Evolutionary conservation across 768 basidiomycete species (phyloP), one percentile per base, ranked within the genome.

Genomic region (Calocybe cyanea): DNA sequence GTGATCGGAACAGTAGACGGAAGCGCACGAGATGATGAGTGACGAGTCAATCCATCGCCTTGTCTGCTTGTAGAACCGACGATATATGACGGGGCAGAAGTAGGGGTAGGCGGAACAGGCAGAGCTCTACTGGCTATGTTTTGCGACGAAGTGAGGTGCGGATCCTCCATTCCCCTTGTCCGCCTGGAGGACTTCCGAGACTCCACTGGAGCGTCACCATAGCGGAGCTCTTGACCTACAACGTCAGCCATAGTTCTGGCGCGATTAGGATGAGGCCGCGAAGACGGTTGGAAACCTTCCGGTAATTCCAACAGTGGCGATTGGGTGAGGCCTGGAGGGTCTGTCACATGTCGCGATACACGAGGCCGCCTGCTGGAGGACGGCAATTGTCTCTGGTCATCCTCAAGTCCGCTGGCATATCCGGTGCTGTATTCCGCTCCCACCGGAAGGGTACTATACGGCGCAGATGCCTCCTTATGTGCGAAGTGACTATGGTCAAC

Each of bases 341-440:
- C 42, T n/a, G 33, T 28, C 17, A 28, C 18, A 5, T n/a, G 20
- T 28, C 47, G 33, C 17, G 35, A 17, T 30, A 19, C 24, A 1
- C 17, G 17, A 17, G 14, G 40, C 8, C 15, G 33, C 18, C 39
- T 45, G 21, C 28, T 32, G 10, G 44, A 25, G n/a, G 44, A n/a
- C 20, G 34, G 34, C n/a, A 31, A 7, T 13, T 19, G 37, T 5
- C 6, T 48, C 48, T 57, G 61, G 1, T 58, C 65, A 21, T 59
- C 60, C 15, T 49, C 46, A 37, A 51, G 63, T 20, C 63, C 65
- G 10, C 49, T 53, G 1, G 55, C 51, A 45, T 59, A 64, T 38
- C 62, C 60, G 1, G 50, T 48, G 8, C 62, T 23, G 37, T 60
- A 58, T 4, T 50, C 51, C 10, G 52, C 57, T 7, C 54, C 57